Evolutionary conservation across 2,329 filamentous ascomycete species (phyloP).

Genomic region (Fusarium fujikuroi): DNA sequence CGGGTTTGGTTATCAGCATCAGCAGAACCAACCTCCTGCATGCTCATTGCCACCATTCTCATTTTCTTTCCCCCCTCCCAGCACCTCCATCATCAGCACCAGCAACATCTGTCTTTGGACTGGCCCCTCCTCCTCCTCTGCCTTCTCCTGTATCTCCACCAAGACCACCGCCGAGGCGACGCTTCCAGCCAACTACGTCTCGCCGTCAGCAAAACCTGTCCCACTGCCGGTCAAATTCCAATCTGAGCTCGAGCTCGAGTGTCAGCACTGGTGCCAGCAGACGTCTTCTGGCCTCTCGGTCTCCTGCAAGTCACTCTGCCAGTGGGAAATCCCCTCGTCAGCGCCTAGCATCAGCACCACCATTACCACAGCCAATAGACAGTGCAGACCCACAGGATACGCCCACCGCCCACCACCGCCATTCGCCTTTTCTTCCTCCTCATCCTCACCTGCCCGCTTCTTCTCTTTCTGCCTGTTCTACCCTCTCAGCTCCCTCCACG

Average conservation of each 20-base stretch:
- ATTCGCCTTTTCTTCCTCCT: constrained; percentile 47
- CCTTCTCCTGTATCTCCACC: constrained; percentile 31
- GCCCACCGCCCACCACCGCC: constrained; percentile 40
- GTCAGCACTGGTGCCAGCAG: constrained; percentile 26
- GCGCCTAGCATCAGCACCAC: constrained; percentile 33
- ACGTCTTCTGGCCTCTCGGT: constrained; percentile 35
- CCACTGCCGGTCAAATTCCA: constrained; percentile 42
- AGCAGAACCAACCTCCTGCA: constrained; percentile 21
- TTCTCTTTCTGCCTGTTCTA: constrained; percentile 40
- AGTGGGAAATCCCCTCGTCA: constrained; percentile 43
- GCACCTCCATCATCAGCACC: constrained; percentile 31
- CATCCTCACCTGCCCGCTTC: constrained; percentile 42
- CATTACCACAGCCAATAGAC: constrained; percentile 25
- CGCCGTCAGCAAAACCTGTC: constrained; percentile 41
- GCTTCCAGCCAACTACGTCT: constrained; percentile 42
- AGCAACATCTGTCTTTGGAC: constrained; percentile 28
- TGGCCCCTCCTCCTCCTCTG: constrained; percentile 34
- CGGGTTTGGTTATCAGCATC: constrained; percentile 24
- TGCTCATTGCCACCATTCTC: constrained; percentile 31
- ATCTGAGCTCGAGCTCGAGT: constrained; percentile 23
- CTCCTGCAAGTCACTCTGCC: constrained; percentile 37
- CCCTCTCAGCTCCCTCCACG: constrained; percentile 34
- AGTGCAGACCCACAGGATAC: constrained; percentile 36
- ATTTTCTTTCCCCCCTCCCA: constrained; percentile 20
- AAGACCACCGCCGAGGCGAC: constrained; percentile 36